Evolutionary conservation across 805 yeast genomes (phyloP), one percentile per base, ranked within the genome.

Genomic region (Maudiozyma barnettii): DNA sequence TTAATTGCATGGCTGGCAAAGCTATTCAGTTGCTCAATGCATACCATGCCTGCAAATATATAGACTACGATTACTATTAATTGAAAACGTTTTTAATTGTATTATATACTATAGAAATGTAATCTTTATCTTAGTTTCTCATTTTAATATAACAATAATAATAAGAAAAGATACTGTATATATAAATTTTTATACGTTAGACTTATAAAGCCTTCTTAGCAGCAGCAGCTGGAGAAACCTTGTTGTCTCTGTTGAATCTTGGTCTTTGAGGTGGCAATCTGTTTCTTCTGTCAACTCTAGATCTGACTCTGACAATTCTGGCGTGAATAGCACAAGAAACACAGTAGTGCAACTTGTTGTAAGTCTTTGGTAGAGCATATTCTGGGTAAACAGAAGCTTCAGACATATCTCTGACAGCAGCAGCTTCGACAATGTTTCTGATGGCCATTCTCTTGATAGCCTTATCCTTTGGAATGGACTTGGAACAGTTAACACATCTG

Each of bases 401-500:
- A 66, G 96, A 86, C 76, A 93, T 81, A 78, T 93, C 99, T 84
- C 99, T 90, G 72, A 93, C 95, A 69, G 99, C 93, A 74, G 99
- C 99, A 66, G 96, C 93, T 82, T 93, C 99, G 68, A 93, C 99
- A 91, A 93, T 93, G 95, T 93, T 93, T 82, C 97, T 87, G 86
- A 93, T 84, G 76, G 96, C 89, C 82, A 93, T 95, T 81, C 99
- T 88, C 93, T 93, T 93, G 87, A 93, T 93, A 76, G 99, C 98
- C 85, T 93, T 93, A 76, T 93, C 99, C 86, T 93, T 93, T 74
- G 99, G 97, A 68, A 93, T 96, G 81, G 95, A 87, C 77, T 95
- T 88, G 69, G 96, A 85, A 79, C 99, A 93, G 96, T 93, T 93
- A 72, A 89, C 85, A 82, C 99, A 93, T 85, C 99, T 90, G 71